Base-by-base conservation (phyloP, 352 stramenopile species). In the Aphanomyces stellatus region DNA sequence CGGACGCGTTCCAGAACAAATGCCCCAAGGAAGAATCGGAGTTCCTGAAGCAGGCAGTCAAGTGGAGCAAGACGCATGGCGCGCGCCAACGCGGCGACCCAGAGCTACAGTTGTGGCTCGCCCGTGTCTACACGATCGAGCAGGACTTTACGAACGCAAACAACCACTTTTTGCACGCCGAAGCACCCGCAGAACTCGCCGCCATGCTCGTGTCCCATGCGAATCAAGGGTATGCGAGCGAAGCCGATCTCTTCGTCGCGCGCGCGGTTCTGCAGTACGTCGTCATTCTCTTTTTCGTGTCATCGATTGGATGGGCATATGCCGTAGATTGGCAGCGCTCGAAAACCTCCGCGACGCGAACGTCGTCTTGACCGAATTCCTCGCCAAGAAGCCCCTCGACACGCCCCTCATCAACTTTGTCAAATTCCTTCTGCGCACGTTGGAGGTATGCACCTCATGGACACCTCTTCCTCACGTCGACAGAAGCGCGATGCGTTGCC, bases 311-410 rank as follows among this genome's bases (percentile, higher is more conserved):
- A n/a, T n/a, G n/a, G n/a, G n/a, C n/a, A n/a, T n/a, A n/a, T n/a
- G n/a, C n/a, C 11, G 15, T 53, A 94, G 86, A 69, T 59, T 95
- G 27, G 43, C 91, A 60, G 90, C 81, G 53, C 64, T 93, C 30
- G 82, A 95, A 70, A 95, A 95, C 69, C 65, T 95, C n/a, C 81
- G 85, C 13, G 87, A 95, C 42, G 85, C 87, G 5, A 94, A 95
- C 65, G 74, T 81, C 28, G 80, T 95, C 31, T 82, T 89, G 60
- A 79, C 91, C 3, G 69, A 70, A 31, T 91, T 90, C 37, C 61
- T 89, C 30, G 74, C 72, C 51, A 79, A 85, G 66, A 76, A 74
- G 7, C 61, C 82, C 3, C 41, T 86, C 19, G 82, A 92, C 49
- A 69, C 88, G n/a, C 87, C 87, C 33, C 71, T 95, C 5, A 87